Evolutionary conservation across 331 rosid genomes (phyloP), one percentile per base, ranked within the genome.

Genomic region (Dryas integrifolia): DNA sequence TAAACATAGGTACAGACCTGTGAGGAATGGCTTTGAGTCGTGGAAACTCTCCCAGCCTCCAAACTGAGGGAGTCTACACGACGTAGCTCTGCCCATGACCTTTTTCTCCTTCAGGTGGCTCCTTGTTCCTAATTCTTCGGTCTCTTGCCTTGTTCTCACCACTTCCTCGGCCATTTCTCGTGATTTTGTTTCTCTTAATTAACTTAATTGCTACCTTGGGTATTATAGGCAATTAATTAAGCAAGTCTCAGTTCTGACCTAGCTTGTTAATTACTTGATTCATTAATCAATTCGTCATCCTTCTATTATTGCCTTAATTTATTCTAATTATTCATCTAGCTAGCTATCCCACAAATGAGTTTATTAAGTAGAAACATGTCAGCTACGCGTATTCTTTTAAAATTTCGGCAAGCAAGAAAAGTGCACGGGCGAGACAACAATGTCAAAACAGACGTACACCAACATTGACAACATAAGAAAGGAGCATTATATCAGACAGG

Each of bases 21-120:
- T 46, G 78, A 73, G 52, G 44, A n/a, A 49, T 86, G 82, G 55
- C 7, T 9, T 5, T 63, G 64, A 5, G 1, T 3, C 47, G 13
- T 51, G 9, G 96, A 65, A 81, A 90, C 84, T 74, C 91, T 81
- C 68, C 96, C 98, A 0, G 98, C 98, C 78, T 92, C 98, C 10
- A 90, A 46, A 50, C 85, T 88, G 74, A 92, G 87, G 0, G 98
- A 92, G 68, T 90, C 96, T 0, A 92, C 81, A 0, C 91, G 96
- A 6, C 87, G 81, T 11, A 90, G 86, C 65, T 82, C 85, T 3
- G 94, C 85, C 98, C 91, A 92, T 46, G 98, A 73, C 57, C 82
- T 88, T 79, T 16, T 83, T 43, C 24, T 76, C 81, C 7, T 51
- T 75, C 76, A 82, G 47, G 9, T 44, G 3, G n/a, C 21, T 48